phyloP scores from a whole-genome alignment of 768 basidiomycete species.

The Hygrocybe coccinea region DNA sequence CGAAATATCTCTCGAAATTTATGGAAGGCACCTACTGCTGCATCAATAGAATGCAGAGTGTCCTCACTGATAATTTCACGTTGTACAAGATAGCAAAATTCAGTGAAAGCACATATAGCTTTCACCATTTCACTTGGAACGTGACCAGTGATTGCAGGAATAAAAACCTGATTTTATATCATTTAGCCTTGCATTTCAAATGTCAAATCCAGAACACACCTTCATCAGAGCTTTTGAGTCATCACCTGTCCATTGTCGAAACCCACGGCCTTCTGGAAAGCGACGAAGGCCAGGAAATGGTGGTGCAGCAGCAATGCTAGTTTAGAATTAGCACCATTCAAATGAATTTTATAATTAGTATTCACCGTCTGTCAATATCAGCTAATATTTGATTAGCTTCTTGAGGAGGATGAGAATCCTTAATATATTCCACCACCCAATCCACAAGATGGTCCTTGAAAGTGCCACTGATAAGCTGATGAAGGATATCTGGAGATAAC shows the following conservation, averaged over 20 bases:
- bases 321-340: background rate
- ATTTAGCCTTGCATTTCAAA: background rate
- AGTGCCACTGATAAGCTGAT: slow-evolving; percentile 34
- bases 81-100: slow-evolving; percentile 23
- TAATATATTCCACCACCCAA: slow-evolving; percentile 29
- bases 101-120: slow-evolving; percentile 15
- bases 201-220: background rate
- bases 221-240: slow-evolving; percentile 13
- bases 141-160: slow-evolving; percentile 17
- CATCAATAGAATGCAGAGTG: slow-evolving; percentile 3
- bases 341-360: background rate
- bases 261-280: slow-evolving; percentile 9
- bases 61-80: slow-evolving; percentile 10
- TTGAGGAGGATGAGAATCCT: slow-evolving; percentile 9
- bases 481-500: slow-evolving; percentile 30
- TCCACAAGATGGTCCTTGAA: slow-evolving; percentile 38
- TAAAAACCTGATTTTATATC: slow-evolving; percentile 15
- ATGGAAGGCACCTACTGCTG: slow-evolving; percentile 10
- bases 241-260: slow-evolving; percentile 11
- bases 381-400: slow-evolving; percentile 21
- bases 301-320: slow-evolving; percentile 7
- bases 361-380: slow-evolving; percentile 25
- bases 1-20: slow-evolving; percentile 13
- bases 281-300: slow-evolving; percentile 6
- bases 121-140: slow-evolving; percentile 15